Evolutionary conservation across 345 rosid species (phyloP), one percentile per base, ranked within the genome.

Genomic region (Arabidopsis suecica): DNA sequence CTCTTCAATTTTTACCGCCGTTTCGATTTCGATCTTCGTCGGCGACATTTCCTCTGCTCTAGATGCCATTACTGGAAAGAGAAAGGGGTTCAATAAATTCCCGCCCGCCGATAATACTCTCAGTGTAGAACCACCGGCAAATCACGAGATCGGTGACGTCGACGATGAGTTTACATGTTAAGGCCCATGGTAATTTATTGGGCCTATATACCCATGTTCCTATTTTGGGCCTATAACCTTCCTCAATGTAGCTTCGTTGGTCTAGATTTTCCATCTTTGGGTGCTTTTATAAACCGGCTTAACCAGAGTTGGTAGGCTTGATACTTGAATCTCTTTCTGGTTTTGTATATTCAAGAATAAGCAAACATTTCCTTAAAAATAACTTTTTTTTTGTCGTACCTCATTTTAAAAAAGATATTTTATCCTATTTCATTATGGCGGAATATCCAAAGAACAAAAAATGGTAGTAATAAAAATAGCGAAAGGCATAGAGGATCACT

Each of bases 401-500:
- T 28, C 32, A 28, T 28, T 28, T 28, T 16, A 16, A 16, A 16
- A 16, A 16, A 28, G 4, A 28, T 28, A 28, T 28, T 28, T 28
- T 28, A 28, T 28, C 32, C 32, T 3, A 28, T 28, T 28, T 28
- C 32, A 28, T 67, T 18, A 67, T 33, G 75, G 66, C 76, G 80
- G 80, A 77, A 70, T 7, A 77, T 70, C 80, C 80, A 70, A 77
- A 63, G 76, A 63, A 63, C 16, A 36, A 68, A 75, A 45, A 1
- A 14, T 7, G 72, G 72, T 47, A 56, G 72, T 47, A 56, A 28
- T 49, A 59, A 56, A 54, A 67, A 68, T 1, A 3, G 28, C 32
- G 48, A 42, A 78, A 78, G 69, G 49, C 81, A 72, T 44, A 72
- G 81, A 78, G 73, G 36, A 78, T 78, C 81, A 66, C 81, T 78